Evolutionary conservation across 1,284 basidiomycete genomes (phyloP).

Genomic region (Irpex sp.): DNA sequence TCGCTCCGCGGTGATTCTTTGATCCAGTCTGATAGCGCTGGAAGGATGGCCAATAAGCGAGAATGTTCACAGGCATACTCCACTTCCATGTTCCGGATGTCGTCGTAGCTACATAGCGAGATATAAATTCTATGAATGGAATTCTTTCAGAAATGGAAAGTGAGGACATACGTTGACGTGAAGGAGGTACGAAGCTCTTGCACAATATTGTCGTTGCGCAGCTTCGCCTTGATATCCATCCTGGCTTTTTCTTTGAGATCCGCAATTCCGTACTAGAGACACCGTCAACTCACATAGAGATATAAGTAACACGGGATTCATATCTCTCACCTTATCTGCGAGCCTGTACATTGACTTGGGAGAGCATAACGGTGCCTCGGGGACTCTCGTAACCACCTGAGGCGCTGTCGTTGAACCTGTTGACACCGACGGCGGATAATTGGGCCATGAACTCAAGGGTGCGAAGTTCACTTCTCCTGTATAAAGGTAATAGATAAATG

Average conservation of each 20-base stretch:
- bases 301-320: background rate
- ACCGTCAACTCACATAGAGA: too few species aligned
- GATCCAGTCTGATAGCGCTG: background rate
- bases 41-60: background rate
- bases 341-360: slow-evolving; percentile 20
- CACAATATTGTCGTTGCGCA: slow-evolving; percentile 16
- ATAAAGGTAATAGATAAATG: background rate
- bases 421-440: background rate
- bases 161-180: slow-evolving; percentile 5
- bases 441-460: background rate
- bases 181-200: slow-evolving; percentile 18
- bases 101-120: background rate
- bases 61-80: background rate
- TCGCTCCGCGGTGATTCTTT: too few species aligned
- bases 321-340: slow-evolving; percentile 13
- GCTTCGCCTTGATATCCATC: slow-evolving; percentile 11
- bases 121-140: background rate
- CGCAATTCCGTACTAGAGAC: slow-evolving; percentile 7
- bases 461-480: background rate
- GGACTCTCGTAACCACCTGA: background rate
- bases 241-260: slow-evolving; percentile 12
- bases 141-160: background rate
- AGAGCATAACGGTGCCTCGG: background rate
- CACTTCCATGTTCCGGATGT: slow-evolving; percentile 3
- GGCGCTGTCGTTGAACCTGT: background rate